These are phyloP conservation scores for Symbiodinium natans DNA, from an alignment of 73 alveolate species.

Conservation along the genomic window DNA sequence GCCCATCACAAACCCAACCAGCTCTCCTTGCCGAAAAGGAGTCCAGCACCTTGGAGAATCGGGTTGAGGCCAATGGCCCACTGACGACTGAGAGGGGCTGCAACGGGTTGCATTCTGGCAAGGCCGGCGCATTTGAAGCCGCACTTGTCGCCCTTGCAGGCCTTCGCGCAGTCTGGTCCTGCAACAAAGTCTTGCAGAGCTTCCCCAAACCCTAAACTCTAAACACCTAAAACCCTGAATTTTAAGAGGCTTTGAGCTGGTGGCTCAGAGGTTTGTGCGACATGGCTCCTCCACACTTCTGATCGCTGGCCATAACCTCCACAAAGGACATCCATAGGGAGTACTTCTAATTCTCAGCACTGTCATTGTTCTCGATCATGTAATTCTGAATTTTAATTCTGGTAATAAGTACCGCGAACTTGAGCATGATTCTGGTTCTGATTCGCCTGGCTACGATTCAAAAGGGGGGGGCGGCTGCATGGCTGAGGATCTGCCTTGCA, in stretches of 20 bases:
- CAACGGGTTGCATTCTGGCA: too few species aligned
- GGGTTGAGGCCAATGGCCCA: neutral
- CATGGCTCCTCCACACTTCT: constrained; percentile 79
- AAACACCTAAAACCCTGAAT: neutral
- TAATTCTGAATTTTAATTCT: too few species aligned
- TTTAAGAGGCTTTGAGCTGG: neutral
- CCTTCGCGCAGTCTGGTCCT: constrained; percentile 72
- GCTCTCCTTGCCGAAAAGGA: constrained; percentile 41
- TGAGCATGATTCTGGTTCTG: neutral
- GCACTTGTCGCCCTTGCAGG: constrained; percentile 80
- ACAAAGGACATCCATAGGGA: too few species aligned
- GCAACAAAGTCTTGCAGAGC: neutral
- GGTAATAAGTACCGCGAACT: neutral
- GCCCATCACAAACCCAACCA: too few species aligned
- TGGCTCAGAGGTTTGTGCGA: neutral
- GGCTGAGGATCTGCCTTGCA: constrained; percentile 92
- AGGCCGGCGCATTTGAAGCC: constrained; percentile 56
- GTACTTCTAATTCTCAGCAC: too few species aligned
- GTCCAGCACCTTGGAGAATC: constrained; percentile 27
- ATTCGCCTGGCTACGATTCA: neutral
- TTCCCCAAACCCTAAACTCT: neutral
- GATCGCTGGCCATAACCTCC: constrained; percentile 44
- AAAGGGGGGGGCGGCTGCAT: too few species aligned
- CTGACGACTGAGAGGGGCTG: too few species aligned
- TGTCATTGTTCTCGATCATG: too few species aligned